Conservation (phyloP, 208 protist genomes). For the Acanthamoeba culbertsoni region DNA sequence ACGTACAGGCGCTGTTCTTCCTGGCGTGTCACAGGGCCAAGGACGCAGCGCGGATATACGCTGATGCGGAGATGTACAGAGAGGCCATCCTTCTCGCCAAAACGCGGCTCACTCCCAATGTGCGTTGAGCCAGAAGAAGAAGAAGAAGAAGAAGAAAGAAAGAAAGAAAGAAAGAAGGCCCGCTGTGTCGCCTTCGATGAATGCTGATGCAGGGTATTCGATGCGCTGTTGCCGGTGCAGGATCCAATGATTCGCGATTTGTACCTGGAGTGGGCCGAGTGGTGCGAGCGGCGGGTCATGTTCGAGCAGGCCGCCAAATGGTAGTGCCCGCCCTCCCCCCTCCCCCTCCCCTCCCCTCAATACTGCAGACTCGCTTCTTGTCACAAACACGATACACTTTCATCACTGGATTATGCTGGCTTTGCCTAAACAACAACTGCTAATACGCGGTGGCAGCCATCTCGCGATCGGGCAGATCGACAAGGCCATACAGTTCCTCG, state of each 20-base stretch:
- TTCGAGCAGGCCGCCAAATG: slow-evolving; percentile 41
- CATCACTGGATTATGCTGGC: not conserved
- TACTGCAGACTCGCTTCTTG: not conserved
- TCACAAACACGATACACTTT: not conserved
- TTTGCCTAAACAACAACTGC: not conserved
- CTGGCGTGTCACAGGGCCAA: not conserved
- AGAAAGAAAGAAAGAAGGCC: too few relatives aligned
- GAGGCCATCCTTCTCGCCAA: slow-evolving; percentile 43
- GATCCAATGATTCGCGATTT: not conserved
- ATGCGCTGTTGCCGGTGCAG: not conserved
- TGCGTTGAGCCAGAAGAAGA: not conserved
- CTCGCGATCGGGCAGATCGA: not conserved
- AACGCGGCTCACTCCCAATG: not conserved
- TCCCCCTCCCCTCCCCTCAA: too few relatives aligned
- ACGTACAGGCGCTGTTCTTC: slow-evolving; percentile 12
- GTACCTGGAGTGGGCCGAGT: slow-evolving; percentile 26
- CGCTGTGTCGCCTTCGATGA: too few relatives aligned
- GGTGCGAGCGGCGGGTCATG: slow-evolving; percentile 15
- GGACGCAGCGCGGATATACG: not conserved
- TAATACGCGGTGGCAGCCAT: not conserved
- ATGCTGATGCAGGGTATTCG: too few relatives aligned
- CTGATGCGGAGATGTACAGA: slow-evolving; percentile 1
- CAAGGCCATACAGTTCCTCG: slow-evolving; percentile 33
- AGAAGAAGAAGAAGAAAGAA: too few relatives aligned
- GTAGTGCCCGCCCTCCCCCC: too few relatives aligned